Percentiles rank a stretch among this genome's conserved stretches.
These are phyloP conservation scores for Colletotrichum australisinense DNA, from an alignment of 2,329 filamentous ascomycete genomes.

Conservation along the genomic window DNA sequence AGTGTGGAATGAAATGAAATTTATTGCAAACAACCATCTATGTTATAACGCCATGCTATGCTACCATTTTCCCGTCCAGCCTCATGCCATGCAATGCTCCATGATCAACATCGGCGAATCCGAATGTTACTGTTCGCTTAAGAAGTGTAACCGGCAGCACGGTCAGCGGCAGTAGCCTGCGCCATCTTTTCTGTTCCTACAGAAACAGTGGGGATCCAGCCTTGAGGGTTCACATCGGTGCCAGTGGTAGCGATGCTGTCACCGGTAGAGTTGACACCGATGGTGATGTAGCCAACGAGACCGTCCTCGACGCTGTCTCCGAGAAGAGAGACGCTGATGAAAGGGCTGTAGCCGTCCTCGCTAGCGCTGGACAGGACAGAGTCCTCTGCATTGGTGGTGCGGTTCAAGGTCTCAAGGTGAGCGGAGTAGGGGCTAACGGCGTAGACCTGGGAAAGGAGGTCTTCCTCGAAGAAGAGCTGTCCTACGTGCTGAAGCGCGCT, in stretches of 20 bases:
- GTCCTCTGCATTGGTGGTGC: constrained; percentile 48
- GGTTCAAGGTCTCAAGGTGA: constrained; percentile 2
- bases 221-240: background rate
- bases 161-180: constrained; percentile 9
- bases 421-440: constrained; percentile 7
- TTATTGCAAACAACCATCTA: background rate
- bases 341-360: constrained; percentile 57
- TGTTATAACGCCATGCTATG: background rate
- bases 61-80: background rate
- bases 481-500: constrained; percentile 8
- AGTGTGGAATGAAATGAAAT: background rate
- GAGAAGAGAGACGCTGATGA: constrained; percentile 63
- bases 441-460: constrained; percentile 5
- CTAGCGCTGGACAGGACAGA: constrained; percentile 53
- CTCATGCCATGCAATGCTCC: background rate
- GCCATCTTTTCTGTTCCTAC: constrained; percentile 11
- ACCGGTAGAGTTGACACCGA: constrained; percentile 49
- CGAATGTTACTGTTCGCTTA: background rate
- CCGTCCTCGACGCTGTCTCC: constrained; percentile 58
- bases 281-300: constrained; percentile 57
- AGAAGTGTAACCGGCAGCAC: constrained; percentile 14
- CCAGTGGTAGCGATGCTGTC: background rate
- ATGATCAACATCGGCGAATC: background rate
- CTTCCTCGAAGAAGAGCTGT: constrained; percentile 21
- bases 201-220: constrained; percentile 4